phyloP scores from a whole-genome alignment of 1,284 basidiomycete genomes.

The Ustilago shanxiensis region DNA sequence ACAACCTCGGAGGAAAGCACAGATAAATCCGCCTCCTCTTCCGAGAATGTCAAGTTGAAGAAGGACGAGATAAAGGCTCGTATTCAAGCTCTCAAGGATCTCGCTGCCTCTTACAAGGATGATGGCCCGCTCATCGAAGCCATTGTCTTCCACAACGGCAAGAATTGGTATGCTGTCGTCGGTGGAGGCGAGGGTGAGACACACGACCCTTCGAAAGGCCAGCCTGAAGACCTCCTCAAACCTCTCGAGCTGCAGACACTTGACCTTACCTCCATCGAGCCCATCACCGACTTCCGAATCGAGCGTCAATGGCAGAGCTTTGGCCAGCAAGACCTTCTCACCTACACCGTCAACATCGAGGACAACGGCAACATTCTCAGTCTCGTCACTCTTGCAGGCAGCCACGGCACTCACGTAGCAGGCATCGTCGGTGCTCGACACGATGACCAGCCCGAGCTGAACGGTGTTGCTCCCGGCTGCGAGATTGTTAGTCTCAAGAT shows the following conservation, averaged over 20 bases:
- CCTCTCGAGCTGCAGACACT: slow-evolving; percentile 48
- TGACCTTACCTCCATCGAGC: slow-evolving; percentile 57
- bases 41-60: slow-evolving; percentile 39
- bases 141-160: slow-evolving; percentile 69
- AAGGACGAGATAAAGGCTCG: slow-evolving; percentile 66
- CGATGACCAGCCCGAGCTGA: slow-evolving; percentile 62
- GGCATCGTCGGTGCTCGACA: slow-evolving; percentile 68
- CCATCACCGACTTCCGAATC: slow-evolving; percentile 68
- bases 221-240: slow-evolving; percentile 47
- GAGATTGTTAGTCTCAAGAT: slow-evolving; percentile 69
- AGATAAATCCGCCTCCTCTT: slow-evolving; percentile 11
- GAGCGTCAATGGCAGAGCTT: slow-evolving; percentile 68
- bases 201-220: slow-evolving; percentile 56
- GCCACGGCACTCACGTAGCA: slow-evolving; percentile 70
- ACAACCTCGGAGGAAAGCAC: slow-evolving; percentile 10
- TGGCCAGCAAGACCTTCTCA: slow-evolving; percentile 68
- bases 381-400: slow-evolving; percentile 67
- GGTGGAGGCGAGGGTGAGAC: slow-evolving; percentile 69
- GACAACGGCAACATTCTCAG: slow-evolving; percentile 61
- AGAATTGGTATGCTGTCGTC: slow-evolving; percentile 68
- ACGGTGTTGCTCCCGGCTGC: slow-evolving; percentile 69
- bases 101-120: slow-evolving; percentile 63
- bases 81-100: slow-evolving; percentile 65
- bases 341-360: slow-evolving; percentile 69
- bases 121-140: slow-evolving; percentile 69